phyloP scores from a whole-genome alignment of 768 basidiomycete genomes.

The Trametes coccinea region DNA sequence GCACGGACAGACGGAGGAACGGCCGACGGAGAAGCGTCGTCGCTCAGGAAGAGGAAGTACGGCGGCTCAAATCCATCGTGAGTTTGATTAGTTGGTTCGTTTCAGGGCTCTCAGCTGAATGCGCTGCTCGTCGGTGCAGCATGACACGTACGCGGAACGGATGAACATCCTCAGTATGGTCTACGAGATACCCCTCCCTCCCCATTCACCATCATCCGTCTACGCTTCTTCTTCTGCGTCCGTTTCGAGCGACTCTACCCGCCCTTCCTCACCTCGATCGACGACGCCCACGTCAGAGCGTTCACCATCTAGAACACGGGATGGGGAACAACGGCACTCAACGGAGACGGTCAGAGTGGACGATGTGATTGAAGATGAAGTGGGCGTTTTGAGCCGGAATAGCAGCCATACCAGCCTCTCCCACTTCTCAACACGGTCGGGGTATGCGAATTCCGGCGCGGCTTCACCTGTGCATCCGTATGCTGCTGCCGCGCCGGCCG shows the following conservation, averaged over 20 bases:
- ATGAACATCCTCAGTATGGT: constrained; percentile 92
- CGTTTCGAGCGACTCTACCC: constrained; percentile 50
- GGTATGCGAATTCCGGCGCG: constrained; percentile 5
- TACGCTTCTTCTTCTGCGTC: constrained; percentile 47
- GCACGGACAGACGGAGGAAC: constrained; percentile 63
- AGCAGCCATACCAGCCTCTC: constrained; percentile 16
- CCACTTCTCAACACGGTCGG: constrained; percentile 9
- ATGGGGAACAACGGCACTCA: constrained; percentile 29
- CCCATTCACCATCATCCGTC: constrained; percentile 59
- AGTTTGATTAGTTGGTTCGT: constrained; percentile 34
- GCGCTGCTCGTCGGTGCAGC: constrained; percentile 45
- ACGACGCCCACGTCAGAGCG: constrained; percentile 51
- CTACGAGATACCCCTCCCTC: constrained; percentile 80
- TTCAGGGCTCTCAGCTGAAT: background rate
- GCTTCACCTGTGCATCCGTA: constrained; percentile 24
- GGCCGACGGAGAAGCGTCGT: constrained; percentile 75
- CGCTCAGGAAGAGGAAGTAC: constrained; percentile 91
- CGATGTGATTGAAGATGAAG: constrained; percentile 9
- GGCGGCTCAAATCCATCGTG: constrained; percentile 84
- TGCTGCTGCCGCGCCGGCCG: constrained; percentile 16
- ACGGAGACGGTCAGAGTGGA: constrained; percentile 15
- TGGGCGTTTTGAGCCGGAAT: constrained; percentile 2
- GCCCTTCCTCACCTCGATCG: constrained; percentile 50
- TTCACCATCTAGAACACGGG: constrained; percentile 18
- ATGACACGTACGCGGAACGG: constrained; percentile 92